Evolutionary conservation across 2,329 filamentous ascomycete species (phyloP), one percentile per base, ranked within the genome.

Genomic region (Microdochium trichocladiopsis): DNA sequence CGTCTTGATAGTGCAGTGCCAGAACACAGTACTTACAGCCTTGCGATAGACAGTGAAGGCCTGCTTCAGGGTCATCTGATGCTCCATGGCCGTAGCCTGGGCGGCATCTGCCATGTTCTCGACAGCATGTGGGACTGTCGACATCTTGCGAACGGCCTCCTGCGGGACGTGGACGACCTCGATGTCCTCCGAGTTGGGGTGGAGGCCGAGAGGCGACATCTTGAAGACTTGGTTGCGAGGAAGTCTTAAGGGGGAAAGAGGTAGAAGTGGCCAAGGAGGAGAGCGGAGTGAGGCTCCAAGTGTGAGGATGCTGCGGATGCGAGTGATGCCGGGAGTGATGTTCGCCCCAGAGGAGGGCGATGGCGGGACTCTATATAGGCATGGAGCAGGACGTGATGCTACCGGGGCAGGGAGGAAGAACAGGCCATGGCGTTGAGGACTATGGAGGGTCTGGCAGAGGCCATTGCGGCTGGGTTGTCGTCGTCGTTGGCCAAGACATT

Each of bases 61-160:
- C 18, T 45, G 41, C 41, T 45, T 45, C 16, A 45, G 12, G 18
- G 41, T 45, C 41, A 45, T 74, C 12, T 64, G 50, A 48, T 69
- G 72, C 57, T 76, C 73, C 3, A 65, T 61, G 4, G 68, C 63
- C 16, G 72, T 63, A 2, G 71, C 73, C 11, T 69, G 59, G 55
- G 67, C 70, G 22, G 72, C 73, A 25, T 74, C 72, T 14, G 63
- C 61, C 4, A 64, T 60, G 45, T 60, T 55, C 24, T 51, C 51
- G 41, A 51, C 50, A 33, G 59, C 53, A 21, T 56, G 33, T 25
- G 50, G 50, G n/a, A 47, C 24, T 14, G 51, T 51, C 9, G 41
- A 45, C 41, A 45, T 16, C 41, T 45, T 45, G 41, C 41, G 41
- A 18, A 23, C 16, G 4, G 41, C 18, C 5, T 45, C 41, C 41